Conservation (phyloP, 345 rosid genomes). For the Camelina neglecta region DNA sequence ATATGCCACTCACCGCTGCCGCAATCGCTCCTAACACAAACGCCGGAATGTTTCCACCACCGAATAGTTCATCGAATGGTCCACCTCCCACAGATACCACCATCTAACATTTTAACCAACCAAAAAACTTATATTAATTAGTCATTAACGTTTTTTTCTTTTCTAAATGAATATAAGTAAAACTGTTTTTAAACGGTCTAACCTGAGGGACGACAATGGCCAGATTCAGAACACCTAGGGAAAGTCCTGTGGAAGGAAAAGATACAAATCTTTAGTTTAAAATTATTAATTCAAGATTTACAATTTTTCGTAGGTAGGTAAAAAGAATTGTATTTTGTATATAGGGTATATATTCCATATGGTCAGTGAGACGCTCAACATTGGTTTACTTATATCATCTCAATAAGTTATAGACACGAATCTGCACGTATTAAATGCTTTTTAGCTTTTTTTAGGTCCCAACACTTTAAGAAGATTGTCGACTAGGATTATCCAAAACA, state of each 20-base stretch:
- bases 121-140: background rate
- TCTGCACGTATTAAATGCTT: conserved; percentile 22
- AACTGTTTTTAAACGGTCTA: conserved; percentile 10
- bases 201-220: conserved; percentile 50
- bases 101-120: conserved; percentile 56
- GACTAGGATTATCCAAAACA: conserved; percentile 39
- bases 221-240: conserved; percentile 45
- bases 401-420: conserved; percentile 28
- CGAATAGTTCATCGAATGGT: conserved; percentile 69
- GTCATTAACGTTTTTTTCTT: background rate
- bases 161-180: background rate
- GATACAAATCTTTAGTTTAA: background rate
- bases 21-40: conserved; percentile 71
- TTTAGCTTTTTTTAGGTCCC: conserved; percentile 24
- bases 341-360: conserved; percentile 18
- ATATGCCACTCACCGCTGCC: conserved; percentile 59
- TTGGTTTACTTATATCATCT: conserved; percentile 30
- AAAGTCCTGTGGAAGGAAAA: conserved; percentile 35
- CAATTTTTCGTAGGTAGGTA: background rate
- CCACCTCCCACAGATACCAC: conserved; percentile 70
- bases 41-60: conserved; percentile 90
- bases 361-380: background rate
- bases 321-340: background rate
- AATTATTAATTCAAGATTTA: conserved; percentile 7
- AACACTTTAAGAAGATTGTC: conserved; percentile 36